These are phyloP conservation scores for Lotmaria passim DNA, from an alignment of 208 protist species.

Conservation along the genomic window DNA sequence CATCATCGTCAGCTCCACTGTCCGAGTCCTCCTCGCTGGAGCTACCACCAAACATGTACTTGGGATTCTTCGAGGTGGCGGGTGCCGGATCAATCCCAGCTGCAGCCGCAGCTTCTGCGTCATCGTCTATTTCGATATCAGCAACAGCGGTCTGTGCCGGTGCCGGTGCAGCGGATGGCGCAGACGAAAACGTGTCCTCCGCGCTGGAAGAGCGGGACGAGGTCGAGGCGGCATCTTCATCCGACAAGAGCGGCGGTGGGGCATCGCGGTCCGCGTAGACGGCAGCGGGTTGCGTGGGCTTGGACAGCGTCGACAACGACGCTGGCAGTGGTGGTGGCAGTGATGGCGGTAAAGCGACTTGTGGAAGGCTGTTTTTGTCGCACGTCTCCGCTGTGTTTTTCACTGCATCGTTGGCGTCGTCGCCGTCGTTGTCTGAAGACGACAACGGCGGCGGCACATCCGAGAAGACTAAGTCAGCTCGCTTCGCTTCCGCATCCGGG, in stretches of 20 bases:
- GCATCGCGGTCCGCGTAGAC: not conserved
- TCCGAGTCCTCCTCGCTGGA: conserved; percentile 18
- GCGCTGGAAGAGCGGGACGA: not conserved
- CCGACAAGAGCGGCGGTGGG: conserved; percentile 28
- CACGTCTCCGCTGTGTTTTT: not conserved
- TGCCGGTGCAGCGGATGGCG: not conserved
- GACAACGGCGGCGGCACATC: conserved; percentile 31
- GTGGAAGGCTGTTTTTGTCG: too few species aligned
- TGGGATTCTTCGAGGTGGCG: not conserved
- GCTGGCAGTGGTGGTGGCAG: not conserved
- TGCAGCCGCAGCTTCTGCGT: not conserved
- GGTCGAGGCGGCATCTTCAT: not conserved
- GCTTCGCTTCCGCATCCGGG: not conserved
- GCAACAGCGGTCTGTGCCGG: not conserved
- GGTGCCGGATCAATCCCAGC: not conserved
- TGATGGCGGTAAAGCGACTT: not conserved
- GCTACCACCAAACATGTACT: conserved; percentile 20
- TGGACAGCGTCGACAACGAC: not conserved
- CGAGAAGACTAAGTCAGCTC: conserved; percentile 1
- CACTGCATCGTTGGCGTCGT: not conserved
- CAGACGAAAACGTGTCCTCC: not conserved
- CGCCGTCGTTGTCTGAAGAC: conserved; percentile 9
- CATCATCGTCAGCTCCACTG: not conserved
- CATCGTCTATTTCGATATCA: not conserved
- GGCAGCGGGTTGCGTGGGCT: not conserved